Percentiles rank a stretch among this genome's conserved stretches.
These are phyloP conservation scores for Fraxinus quadrangulata DNA, from an alignment of 257 asterid species.

Conservation along the genomic window DNA sequence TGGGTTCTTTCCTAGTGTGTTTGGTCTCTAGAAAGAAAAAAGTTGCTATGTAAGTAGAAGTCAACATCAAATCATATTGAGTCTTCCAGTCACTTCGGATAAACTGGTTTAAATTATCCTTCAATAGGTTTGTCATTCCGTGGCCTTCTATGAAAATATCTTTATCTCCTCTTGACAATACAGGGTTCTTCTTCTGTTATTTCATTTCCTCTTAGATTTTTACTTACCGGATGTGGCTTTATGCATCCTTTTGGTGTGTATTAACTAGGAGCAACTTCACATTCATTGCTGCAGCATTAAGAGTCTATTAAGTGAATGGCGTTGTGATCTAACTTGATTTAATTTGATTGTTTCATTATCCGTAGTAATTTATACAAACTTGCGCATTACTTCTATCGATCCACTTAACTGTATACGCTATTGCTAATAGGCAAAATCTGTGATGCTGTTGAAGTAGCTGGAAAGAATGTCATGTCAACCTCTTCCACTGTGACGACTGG, in stretches of 20 bases:
- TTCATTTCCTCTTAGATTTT: neutral
- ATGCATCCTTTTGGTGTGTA: neutral
- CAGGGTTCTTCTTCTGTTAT: conserved; percentile 3
- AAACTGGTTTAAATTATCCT: neutral
- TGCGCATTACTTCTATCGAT: neutral
- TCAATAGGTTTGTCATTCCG: neutral
- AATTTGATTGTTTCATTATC: conserved; percentile 8
- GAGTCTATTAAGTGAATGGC: conserved; percentile 1
- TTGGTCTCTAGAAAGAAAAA: neutral
- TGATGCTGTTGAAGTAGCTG: conserved; percentile 95
- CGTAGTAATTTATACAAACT: neutral
- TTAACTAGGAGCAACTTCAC: conserved; percentile 7
- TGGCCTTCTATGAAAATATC: neutral
- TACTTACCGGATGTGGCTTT: neutral
- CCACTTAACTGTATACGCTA: conserved; percentile 24
- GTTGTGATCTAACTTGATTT: neutral
- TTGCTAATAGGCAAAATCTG: conserved; percentile 66
- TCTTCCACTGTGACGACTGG: conserved; percentile 90
- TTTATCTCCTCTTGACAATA: neutral
- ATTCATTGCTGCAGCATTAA: neutral
- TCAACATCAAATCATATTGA: neutral
- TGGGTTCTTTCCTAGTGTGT: conserved; percentile 12
- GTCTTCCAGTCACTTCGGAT: neutral
- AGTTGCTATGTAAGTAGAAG: neutral
- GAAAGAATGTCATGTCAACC: conserved; percentile 90